Evolutionary conservation across 306 rosid species (phyloP), one percentile per base, ranked within the genome.

Genomic region (Senna tora): DNA sequence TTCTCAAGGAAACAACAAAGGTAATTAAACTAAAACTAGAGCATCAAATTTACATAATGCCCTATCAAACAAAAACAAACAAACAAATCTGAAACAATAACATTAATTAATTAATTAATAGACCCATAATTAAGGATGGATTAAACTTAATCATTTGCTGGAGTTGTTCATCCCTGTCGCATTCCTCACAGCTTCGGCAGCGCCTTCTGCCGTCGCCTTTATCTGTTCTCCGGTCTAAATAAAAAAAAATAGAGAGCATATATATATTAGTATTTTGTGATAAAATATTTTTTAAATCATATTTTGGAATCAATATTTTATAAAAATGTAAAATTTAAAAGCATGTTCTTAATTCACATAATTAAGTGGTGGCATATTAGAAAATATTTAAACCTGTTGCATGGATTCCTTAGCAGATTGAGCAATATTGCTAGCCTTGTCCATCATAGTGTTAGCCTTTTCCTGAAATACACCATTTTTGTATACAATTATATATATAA

Each of bases 111-210:
- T 25, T 25, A 25, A 25, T 25, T 25, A 25, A 25, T 3, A 3
- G 30, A 25, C 30, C 30, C 30, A 25, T 25, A 25, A 25, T 25
- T 25, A 25, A 25, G 30, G 30, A 25, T 25, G 3, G 3, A 25
- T 25, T 3, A 25, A 25, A 25, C 30, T 25, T 25, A 25, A 25
- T 25, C 2, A 16, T 30, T 56, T 33, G 39, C 30, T 84, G 78
- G 46, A 82, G 67, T 87, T 70, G 79, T 84, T 88, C 56, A 75
- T 79, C 43, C 93, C 93, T 11, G 87, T 85, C 17, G 97, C 90
- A 82, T 88, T 52, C 86, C 88, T 90, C 55, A 80, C 77, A 21
- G 87, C 78, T 0, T 84, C 92, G 17, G 61, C 80, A 41, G 92
- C 90, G 67, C 82, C 94, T 65, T 80, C 80, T n/a, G 89, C 92